Evolutionary conservation across 1,284 basidiomycete species (phyloP), one percentile per base, ranked within the genome.

Genomic region (Amylostereum areolatum): DNA sequence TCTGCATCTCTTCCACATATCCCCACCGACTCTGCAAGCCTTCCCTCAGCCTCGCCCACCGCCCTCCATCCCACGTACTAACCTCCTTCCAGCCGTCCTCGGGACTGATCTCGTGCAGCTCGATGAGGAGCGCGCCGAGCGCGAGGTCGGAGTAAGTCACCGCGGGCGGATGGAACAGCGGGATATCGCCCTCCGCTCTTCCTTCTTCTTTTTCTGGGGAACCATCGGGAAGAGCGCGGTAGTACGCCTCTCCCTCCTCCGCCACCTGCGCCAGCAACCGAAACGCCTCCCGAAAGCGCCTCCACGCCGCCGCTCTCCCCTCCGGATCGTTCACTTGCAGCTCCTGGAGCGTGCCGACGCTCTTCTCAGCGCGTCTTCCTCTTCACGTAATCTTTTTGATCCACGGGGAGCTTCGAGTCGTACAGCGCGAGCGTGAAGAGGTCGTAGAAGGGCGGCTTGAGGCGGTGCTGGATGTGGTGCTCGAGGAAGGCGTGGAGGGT

Each of bases 341-440:
- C 5, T 46, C 45, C 27, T 46, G 33, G 10, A 46, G n/a, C 24
- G 24, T 24, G 4, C 9, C 24, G 10, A 46, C 33, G 45, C 45
- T 34, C n/a, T 9, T n/a, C 7, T 32, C 32, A 25, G n/a, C 27
- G 12, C 2, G 33, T n/a, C 45, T 36, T 55, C 10, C 54, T 53
- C 5, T 43, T 10, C 24, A 48, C 46, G 11, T 55, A 55, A 28
- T 54, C 39, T 25, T 35, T 33, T 8, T 50, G 53, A 24, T 55
- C 54, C 2, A 45, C 43, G 6, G 53, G 49, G 1, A 54, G 51
- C 46, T 55, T 55, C 41, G 51, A 52, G 27, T 46, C 34, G 36
- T 55, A 54, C 32, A 55, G 53, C 49, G 55, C 51, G 34, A 55
- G 25, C 37, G 55, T 48, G 36, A 55, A 43, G 4, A 50, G 53